phyloP scores from a whole-genome alignment of 2,329 filamentous ascomycete genomes.

The Cladorrhinum sp. region DNA sequence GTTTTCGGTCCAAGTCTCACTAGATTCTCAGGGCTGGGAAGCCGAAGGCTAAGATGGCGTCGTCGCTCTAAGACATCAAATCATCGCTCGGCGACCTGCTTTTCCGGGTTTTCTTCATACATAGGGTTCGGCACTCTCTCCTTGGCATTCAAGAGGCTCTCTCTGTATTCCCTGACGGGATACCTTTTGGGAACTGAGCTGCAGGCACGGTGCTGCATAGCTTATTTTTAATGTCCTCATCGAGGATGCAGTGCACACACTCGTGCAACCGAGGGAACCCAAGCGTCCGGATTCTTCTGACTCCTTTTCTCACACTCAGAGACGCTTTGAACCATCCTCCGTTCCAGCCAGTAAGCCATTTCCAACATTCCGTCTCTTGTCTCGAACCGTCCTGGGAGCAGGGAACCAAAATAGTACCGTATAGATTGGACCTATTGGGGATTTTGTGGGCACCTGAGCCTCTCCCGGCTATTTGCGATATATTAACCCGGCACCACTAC shows the following conservation, averaged over 20 bases:
- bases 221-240: no score
- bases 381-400: not conserved
- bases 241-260: not conserved
- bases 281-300: not conserved
- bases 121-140: not conserved
- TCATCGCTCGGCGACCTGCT: not conserved
- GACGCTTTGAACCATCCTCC: not conserved
- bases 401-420: constrained; percentile 27
- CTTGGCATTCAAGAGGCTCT: not conserved
- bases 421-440: constrained; percentile 22
- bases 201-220: not conserved
- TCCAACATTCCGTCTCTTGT: not conserved
- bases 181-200: not conserved
- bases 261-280: not conserved
- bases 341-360: not conserved
- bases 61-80: no score
- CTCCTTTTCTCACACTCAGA: not conserved
- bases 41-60: no score
- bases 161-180: no score
- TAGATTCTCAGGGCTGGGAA: not conserved
- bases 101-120: not conserved
- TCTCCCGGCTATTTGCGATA: constrained; percentile 27
- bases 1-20: not conserved
- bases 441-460: not conserved
- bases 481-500: constrained; percentile 23